phyloP scores from a whole-genome alignment of 345 rosid species.

The Gossypium longicalyx region DNA sequence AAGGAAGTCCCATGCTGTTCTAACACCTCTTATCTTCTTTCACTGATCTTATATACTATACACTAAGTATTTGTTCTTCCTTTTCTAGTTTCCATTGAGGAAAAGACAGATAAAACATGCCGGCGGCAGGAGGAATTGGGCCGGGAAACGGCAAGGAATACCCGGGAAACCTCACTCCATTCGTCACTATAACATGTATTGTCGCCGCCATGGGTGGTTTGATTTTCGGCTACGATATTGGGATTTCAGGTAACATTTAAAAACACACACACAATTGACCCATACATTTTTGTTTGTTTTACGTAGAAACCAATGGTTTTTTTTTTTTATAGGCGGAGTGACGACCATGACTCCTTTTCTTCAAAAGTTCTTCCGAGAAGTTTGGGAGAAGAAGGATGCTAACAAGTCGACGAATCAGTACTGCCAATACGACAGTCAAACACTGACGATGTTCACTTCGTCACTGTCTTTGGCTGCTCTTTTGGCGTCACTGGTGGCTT shows the following conservation, averaged over 20 bases:
- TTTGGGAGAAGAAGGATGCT: constrained; percentile 45
- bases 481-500: constrained; percentile 67
- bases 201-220: constrained; percentile 98
- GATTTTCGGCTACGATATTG: constrained; percentile 92
- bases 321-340: constrained; percentile 69
- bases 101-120: constrained; percentile 27
- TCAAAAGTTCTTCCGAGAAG: constrained; percentile 64
- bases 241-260: constrained; percentile 66
- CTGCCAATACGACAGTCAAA: constrained; percentile 67
- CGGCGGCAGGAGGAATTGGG: constrained; percentile 49
- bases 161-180: constrained; percentile 81
- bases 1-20: constrained; percentile 12
- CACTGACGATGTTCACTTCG: constrained; percentile 85
- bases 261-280: no score
- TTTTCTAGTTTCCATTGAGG: neutral
- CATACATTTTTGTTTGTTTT: neutral
- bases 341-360: constrained; percentile 77
- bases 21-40: constrained; percentile 13
- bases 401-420: constrained; percentile 54
- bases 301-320: neutral
- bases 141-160: constrained; percentile 49
- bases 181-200: constrained; percentile 65
- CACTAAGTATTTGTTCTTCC: neutral
- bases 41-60: neutral
- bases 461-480: constrained; percentile 89